Evolutionary conservation across 441 rosid genomes (phyloP), one percentile per base, ranked within the genome.

Genomic region (Euphorbia schlechtendalii): DNA sequence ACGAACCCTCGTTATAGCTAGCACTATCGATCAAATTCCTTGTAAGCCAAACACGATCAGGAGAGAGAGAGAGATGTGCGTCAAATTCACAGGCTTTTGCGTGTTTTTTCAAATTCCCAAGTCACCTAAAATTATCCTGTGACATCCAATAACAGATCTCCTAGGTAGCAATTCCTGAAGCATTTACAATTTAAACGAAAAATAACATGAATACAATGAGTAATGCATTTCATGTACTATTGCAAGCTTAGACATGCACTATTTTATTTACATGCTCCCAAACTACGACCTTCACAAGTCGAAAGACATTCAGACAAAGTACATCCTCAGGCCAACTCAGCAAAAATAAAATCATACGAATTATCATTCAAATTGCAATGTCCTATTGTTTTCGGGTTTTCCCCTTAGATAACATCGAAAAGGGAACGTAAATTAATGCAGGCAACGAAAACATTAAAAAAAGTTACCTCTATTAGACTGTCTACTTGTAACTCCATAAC

Each of bases 401-500:
- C n/a, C n/a, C n/a, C n/a, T n/a, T n/a, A n/a, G n/a, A n/a, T n/a
- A n/a, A n/a, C n/a, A n/a, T 1, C 54, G n/a, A n/a, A n/a, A n/a
- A n/a, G n/a, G n/a, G n/a, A n/a, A n/a, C n/a, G n/a, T n/a, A n/a
- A n/a, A n/a, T n/a, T 27, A 64, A 36, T 73, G 5, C 25, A 25
- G 25, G 53, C 13, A 59, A 45, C 9, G 36, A 64, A 69, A 67
- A 34, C n/a, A 69, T 59, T 68, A 28, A 64, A 36, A 75, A 57
- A 30, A 51, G n/a, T 78, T 80, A 92, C 98, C 98, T 92, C 92
- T 84, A 84, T 78, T 86, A 77, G 89, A 45, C 72, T 84, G 92
- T 76, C 96, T 83, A 81, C 83, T 92, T 77, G 86, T 84, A 81
- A 84, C 87, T 61, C 84, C 85, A 84, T 87, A 92, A 72, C 79